Percentiles rank a stretch among this genome's conserved stretches.
Conservation (phyloP, 257 asterid genomes). For the Orobanche coerulescens region DNA sequence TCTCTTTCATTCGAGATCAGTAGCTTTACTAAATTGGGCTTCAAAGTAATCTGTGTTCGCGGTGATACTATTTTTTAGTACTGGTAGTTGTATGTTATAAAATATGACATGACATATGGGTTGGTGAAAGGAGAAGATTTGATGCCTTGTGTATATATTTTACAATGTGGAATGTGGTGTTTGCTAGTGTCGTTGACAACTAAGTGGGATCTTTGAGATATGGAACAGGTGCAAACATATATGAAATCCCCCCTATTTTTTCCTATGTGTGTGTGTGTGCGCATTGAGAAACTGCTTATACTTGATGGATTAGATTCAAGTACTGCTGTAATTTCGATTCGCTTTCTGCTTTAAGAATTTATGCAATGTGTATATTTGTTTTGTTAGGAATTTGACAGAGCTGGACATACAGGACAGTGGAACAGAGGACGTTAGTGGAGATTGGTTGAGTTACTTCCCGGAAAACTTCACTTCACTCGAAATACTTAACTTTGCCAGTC, state of each 20-base stretch:
- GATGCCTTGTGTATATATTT: not conserved
- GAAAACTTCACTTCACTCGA: constrained; percentile 65
- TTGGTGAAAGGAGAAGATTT: not conserved
- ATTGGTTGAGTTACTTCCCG: constrained; percentile 75
- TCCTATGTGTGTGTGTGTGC: too few species aligned
- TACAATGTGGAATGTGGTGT: not conserved
- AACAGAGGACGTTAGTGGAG: constrained; percentile 47
- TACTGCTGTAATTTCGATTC: too few species aligned
- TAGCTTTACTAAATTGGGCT: not conserved
- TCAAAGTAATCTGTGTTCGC: constrained; percentile 6
- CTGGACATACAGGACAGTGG: constrained; percentile 71
- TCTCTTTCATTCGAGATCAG: not conserved
- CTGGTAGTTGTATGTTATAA: not conserved
- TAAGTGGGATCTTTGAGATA: constrained; percentile 9
- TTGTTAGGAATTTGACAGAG: constrained; percentile 46
- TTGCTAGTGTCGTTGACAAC: not conserved
- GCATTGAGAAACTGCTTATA: too few species aligned
- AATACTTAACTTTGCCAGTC: constrained; percentile 61
- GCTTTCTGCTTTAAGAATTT: too few species aligned
- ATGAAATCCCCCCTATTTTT: not conserved
- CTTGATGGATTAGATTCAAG: too few species aligned
- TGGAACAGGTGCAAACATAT: not conserved
- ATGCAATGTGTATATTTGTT: too few species aligned
- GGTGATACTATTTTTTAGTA: constrained; percentile 1
- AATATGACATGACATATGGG: not conserved